A percentile compares a stretch with the other conserved stretches of the same genome.
These are phyloP conservation scores for Ampelocalamus luodianensis DNA, from an alignment of 176 grass and related monocot species.

Conservation along the genomic window DNA sequence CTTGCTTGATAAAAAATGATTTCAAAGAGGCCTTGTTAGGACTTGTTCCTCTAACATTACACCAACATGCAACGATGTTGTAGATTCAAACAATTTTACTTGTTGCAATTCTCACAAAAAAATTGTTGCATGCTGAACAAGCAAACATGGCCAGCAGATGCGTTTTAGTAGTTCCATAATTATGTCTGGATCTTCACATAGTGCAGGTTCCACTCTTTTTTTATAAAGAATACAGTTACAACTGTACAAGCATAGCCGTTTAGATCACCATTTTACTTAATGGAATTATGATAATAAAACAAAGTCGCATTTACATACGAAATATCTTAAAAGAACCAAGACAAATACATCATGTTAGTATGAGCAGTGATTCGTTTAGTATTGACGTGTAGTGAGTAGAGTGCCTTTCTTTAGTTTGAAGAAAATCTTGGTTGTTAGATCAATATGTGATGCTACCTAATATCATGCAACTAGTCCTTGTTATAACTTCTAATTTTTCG, in stretches of 20 bases:
- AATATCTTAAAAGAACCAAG: neutral
- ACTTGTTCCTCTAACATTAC: neutral
- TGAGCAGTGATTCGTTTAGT: neutral
- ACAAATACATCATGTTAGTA: neutral
- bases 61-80: neutral
- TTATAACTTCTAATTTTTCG: neutral
- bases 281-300: neutral
- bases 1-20: neutral
- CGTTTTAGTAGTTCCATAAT: neutral
- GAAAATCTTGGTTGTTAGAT: neutral
- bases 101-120: neutral
- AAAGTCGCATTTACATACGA: neutral
- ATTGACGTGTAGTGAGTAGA: neutral
- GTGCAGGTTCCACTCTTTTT: neutral
- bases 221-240: neutral
- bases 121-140: neutral
- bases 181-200: neutral
- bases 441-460: neutral
- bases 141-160: neutral
- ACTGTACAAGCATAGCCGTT: neutral
- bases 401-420: neutral
- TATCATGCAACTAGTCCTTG: neutral
- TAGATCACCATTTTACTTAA: neutral
- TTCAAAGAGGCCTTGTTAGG: neutral
- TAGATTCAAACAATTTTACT: neutral